Percentiles rank a stretch among this genome's conserved stretches.
Conservation (phyloP, 148 eudicot species). For the Linanthus parryae region DNA sequence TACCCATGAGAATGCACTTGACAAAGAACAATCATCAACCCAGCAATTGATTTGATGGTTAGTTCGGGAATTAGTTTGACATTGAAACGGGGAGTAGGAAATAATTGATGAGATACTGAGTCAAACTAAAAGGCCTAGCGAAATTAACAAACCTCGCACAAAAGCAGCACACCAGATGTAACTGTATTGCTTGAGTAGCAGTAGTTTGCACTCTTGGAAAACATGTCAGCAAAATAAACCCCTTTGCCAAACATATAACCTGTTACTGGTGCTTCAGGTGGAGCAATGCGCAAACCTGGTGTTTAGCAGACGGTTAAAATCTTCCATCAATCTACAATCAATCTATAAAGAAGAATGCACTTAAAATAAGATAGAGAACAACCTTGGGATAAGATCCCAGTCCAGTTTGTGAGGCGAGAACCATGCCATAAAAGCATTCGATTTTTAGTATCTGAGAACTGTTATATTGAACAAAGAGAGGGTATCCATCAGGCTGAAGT, state of each 20-base stretch:
- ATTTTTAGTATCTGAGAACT: conserved; percentile 68
- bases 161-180: conserved; percentile 73
- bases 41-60: too few relatives aligned
- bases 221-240: conserved; percentile 99
- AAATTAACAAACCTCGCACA: conserved; percentile 66
- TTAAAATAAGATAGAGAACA: conserved; percentile 1
- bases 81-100: too few relatives aligned
- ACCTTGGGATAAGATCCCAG: conserved; percentile 97
- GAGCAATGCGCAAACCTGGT: conserved; percentile 93
- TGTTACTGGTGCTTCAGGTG: conserved; percentile 94
- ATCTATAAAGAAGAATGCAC: too few relatives aligned
- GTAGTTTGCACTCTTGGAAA: conserved; percentile 96
- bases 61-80: too few relatives aligned
- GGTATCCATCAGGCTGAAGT: too few relatives aligned
- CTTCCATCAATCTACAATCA: too few relatives aligned
- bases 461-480: conserved; percentile 9
- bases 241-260: conserved; percentile 99
- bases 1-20: too few relatives aligned
- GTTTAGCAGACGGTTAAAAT: too few relatives aligned
- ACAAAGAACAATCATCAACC: too few relatives aligned
- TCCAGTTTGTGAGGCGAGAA: conserved; percentile 94
- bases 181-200: conserved; percentile 53
- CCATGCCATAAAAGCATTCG: conserved; percentile 99
- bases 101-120: too few relatives aligned
- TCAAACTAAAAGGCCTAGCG: neutral